Evolutionary conservation across 345 rosid species (phyloP).

Genomic region (Balakata baccata): DNA sequence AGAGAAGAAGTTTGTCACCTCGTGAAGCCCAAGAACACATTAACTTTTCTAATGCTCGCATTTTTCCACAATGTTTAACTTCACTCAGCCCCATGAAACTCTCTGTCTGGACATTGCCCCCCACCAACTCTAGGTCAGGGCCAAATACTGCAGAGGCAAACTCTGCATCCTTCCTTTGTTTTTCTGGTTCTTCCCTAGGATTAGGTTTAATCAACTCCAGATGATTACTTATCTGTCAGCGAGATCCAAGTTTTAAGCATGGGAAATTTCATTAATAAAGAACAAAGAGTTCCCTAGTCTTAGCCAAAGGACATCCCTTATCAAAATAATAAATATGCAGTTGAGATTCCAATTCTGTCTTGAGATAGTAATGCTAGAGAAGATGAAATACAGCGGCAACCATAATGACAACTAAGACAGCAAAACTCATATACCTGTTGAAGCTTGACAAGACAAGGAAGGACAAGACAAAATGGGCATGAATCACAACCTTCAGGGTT

Average conservation of each 20-base stretch:
- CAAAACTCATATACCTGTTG: slow-evolving; percentile 55
- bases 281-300: not conserved
- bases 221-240: slow-evolving; percentile 82
- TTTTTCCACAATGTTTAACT: slow-evolving; percentile 86
- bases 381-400: not conserved
- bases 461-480: slow-evolving; percentile 95
- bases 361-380: not conserved
- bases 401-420: not conserved
- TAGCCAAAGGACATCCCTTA: not conserved
- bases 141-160: slow-evolving; percentile 83
- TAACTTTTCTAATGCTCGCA: slow-evolving; percentile 79
- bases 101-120: slow-evolving; percentile 66
- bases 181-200: slow-evolving; percentile 75
- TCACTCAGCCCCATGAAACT: slow-evolving; percentile 83
- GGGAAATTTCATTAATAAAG: not conserved
- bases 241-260: slow-evolving; percentile 19
- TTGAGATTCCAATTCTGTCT: not conserved
- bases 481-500: slow-evolving; percentile 87
- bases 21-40: slow-evolving; percentile 71
- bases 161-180: slow-evolving; percentile 87
- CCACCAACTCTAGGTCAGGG: slow-evolving; percentile 67
- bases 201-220: slow-evolving; percentile 96
- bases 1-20: slow-evolving; percentile 93
- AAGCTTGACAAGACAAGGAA: slow-evolving; percentile 85
- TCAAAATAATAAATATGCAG: not conserved